These are phyloP conservation scores for Aphanoascus verrucosus DNA, from an alignment of 2,329 filamentous ascomycete species.

Conservation along the genomic window DNA sequence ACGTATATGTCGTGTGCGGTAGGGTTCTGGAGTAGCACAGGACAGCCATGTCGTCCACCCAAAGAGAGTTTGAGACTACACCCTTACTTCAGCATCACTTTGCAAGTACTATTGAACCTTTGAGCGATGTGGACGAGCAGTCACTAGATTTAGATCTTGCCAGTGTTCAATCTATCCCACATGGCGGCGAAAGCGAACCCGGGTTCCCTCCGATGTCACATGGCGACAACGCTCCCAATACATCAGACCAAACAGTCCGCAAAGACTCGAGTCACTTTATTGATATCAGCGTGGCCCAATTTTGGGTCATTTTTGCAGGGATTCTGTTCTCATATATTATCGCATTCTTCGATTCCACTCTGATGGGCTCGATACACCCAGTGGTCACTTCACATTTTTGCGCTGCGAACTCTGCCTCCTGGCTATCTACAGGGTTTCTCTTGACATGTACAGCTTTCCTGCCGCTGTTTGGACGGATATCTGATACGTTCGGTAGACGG, in stretches of 20 bases:
- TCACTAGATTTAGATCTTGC: slow-evolving; percentile 12
- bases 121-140: slow-evolving; percentile 8
- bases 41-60: background rate
- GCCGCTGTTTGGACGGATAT: slow-evolving; percentile 62
- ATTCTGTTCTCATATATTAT: slow-evolving; percentile 49
- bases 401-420: slow-evolving; percentile 67
- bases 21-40: background rate
- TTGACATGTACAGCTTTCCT: slow-evolving; percentile 67
- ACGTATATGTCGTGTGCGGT: background rate
- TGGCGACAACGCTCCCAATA: background rate
- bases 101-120: background rate
- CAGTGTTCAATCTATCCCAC: slow-evolving; percentile 11
- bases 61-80: background rate
- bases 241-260: background rate
- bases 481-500: slow-evolving; percentile 62
- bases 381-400: slow-evolving; percentile 73
- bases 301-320: slow-evolving; percentile 53
- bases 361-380: slow-evolving; percentile 73
- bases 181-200: slow-evolving; percentile 13
- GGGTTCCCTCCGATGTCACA: slow-evolving; percentile 3
- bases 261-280: slow-evolving; percentile 25
- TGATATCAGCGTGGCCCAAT: slow-evolving; percentile 36
- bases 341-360: slow-evolving; percentile 60
- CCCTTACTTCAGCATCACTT: slow-evolving; percentile 1
- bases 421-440: slow-evolving; percentile 70